Evolutionary conservation across 208 protist species (phyloP), one percentile per base, ranked within the genome.

Genomic region (Wallacemonas sp.): DNA sequence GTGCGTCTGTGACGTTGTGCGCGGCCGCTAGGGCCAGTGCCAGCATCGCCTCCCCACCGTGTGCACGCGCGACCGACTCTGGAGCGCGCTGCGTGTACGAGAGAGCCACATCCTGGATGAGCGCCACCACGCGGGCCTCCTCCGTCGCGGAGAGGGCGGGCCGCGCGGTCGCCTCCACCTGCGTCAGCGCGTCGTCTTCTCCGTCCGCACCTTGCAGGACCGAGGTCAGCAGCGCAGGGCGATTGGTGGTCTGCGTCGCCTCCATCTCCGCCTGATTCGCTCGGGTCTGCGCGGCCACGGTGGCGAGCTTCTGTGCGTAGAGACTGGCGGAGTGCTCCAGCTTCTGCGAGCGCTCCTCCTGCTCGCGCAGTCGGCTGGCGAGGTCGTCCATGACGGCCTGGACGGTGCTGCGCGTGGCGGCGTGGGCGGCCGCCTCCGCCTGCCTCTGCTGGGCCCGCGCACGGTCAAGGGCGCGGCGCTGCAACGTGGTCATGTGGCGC

Each of bases 21-120:
- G 50, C 63, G 7, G 66, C 66, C 8, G 71, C 76, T 3, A 59
- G 44, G 8, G 70, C 76, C 49, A 82, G 31, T 8, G 68, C 64
- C 0, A 64, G n/a, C n/a, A n/a, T 72, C 57, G 77, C 76, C 63
- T 76, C 76, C 38, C 54, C 54, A 20, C 72, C 64, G 11, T 70
- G 52, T 12, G 41, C 32, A 2, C 61, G 62, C 10, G 23, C 59
- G n/a, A 67, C 70, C 25, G 67, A 48, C 14, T 28, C 20, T 16
- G 48, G 32, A 7, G 50, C 36, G 0, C 62, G 41, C 25, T 57
- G 25, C 28, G n/a, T 16, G 18, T 57, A 20, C 14, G 14, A 28
- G 18, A 14, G 3, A 33, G 57, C 41, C 8, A 46, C 67, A 20
- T 29, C 33, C 31, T 33, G 31, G 20, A 65, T 8, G 18, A 33